A percentile compares a stretch with the other conserved stretches of the same genome.
Conservation (phyloP, 768 basidiomycete genomes). For the Podaxis carcinomalis region DNA sequence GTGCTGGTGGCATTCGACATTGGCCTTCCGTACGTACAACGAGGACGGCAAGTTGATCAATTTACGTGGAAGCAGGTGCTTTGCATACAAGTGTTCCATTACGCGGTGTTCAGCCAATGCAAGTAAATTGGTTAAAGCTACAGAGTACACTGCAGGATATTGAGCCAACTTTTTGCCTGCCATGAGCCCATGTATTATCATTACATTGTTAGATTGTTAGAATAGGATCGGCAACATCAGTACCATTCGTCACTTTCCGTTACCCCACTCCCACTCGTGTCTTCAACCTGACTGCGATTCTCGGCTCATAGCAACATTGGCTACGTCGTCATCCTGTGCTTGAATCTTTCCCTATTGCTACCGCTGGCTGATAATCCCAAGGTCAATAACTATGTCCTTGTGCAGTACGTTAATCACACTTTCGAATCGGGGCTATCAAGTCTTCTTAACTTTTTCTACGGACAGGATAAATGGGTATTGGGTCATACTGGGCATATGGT, state of each 20-base stretch:
- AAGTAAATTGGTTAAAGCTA: background rate
- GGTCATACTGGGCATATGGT: conserved; percentile 82
- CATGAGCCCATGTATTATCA: background rate
- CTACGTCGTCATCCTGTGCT: conserved; percentile 56
- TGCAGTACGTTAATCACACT: conserved; percentile 44
- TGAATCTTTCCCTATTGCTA: conserved; percentile 70
- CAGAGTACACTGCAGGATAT: conserved; percentile 3
- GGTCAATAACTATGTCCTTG: conserved; percentile 72
- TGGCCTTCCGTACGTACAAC: conserved; percentile 18
- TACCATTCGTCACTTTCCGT: conserved; percentile 41
- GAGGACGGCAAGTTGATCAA: conserved; percentile 17
- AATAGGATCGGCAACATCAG: conserved; percentile 83
- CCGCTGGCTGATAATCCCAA: conserved; percentile 54
- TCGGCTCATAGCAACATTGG: conserved; percentile 78
- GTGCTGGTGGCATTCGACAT: conserved; percentile 26
- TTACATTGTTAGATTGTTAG: conserved; percentile 22
- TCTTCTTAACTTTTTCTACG: background rate
- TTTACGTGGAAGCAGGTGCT: conserved; percentile 2
- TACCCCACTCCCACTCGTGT: too few relatives aligned
- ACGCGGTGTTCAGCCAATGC: background rate
- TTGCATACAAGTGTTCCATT: conserved; percentile 1
- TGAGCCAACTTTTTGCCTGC: background rate
- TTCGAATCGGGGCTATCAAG: background rate
- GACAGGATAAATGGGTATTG: conserved; percentile 66
- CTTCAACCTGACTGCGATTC: background rate